phyloP scores from a whole-genome alignment of 2,329 filamentous ascomycete species.

The Fusarium brevicatenulatum region DNA sequence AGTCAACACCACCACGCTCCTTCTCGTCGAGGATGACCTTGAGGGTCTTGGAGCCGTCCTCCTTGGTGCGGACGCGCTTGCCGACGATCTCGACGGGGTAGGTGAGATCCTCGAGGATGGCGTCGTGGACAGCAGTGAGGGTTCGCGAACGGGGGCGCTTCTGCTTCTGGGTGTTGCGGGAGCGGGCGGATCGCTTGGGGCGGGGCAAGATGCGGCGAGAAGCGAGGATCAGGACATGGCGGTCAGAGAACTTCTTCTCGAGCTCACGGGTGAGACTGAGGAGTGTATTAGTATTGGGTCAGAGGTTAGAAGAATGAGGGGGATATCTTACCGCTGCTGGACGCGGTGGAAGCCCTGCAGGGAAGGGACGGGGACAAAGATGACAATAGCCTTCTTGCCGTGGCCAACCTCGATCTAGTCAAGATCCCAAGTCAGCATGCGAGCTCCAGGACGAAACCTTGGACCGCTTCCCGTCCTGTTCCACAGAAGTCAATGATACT shows the following conservation, averaged over 20 bases:
- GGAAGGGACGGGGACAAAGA: slow-evolving; percentile 99
- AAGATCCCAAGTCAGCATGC: slow-evolving; percentile 78
- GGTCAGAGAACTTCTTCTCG: slow-evolving; percentile 99
- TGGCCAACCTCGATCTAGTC: slow-evolving; percentile 99
- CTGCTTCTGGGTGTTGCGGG: slow-evolving; percentile 95
- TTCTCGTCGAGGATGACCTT: slow-evolving; percentile 99
- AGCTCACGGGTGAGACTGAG: slow-evolving; percentile 96
- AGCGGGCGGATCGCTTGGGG: slow-evolving; percentile 97
- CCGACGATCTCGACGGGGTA: slow-evolving; percentile 99
- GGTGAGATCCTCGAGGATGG: slow-evolving; percentile 97
- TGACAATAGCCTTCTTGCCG: slow-evolving; percentile 99
- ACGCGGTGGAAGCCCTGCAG: slow-evolving; percentile 99
- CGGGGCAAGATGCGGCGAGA: slow-evolving; percentile 98
- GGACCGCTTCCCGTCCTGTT: slow-evolving; percentile 82
- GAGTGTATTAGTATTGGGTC: slow-evolving; percentile 32
- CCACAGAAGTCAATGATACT: slow-evolving; percentile 60
- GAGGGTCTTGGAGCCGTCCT: slow-evolving; percentile 97
- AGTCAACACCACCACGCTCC: slow-evolving; percentile 99
- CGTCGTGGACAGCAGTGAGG: slow-evolving; percentile 97
- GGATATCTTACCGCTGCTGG: slow-evolving; percentile 90
- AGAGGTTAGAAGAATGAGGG: neutral
- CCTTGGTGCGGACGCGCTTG: slow-evolving; percentile 98
- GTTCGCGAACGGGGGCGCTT: slow-evolving; percentile 98
- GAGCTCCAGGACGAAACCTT: slow-evolving; percentile 77
- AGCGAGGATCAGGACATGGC: slow-evolving; percentile 98